These are phyloP conservation scores for Suillus paluster DNA, from an alignment of 768 basidiomycete species.

Conservation along the genomic window DNA sequence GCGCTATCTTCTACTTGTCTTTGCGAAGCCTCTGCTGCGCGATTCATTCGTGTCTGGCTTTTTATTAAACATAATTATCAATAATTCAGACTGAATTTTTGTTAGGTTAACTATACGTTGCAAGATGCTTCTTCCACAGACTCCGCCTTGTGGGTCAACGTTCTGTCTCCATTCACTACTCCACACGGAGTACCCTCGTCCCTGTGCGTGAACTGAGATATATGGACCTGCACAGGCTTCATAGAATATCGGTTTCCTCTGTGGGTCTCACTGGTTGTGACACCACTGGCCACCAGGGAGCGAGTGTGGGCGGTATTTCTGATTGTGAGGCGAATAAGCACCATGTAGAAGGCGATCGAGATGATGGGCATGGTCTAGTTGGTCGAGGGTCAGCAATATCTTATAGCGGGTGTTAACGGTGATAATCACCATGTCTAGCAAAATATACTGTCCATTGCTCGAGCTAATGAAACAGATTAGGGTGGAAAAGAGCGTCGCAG, in stretches of 20 bases:
- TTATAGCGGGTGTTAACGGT: not conserved
- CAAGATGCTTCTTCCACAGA: too few relatives aligned
- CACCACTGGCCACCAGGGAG: too few relatives aligned
- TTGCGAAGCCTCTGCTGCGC: conserved; percentile 31
- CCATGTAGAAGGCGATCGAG: conserved; percentile 16
- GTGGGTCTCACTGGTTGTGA: too few relatives aligned
- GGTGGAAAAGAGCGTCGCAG: not conserved
- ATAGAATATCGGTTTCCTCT: not conserved
- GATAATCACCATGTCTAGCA: not conserved
- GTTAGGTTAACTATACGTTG: not conserved
- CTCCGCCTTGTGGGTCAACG: too few relatives aligned
- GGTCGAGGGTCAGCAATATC: not conserved
- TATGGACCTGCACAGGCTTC: not conserved
- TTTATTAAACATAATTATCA: not conserved
- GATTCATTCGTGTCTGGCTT: conserved; percentile 5
- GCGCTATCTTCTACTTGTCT: conserved; percentile 20
- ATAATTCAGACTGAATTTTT: conserved; percentile 33
- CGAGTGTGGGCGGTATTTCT: not conserved
- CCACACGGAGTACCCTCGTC: too few relatives aligned
- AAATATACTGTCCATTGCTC: conserved; percentile 1
- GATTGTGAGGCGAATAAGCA: conserved; percentile 9
- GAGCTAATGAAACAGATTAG: conserved; percentile 1
- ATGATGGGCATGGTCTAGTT: conserved; percentile 2
- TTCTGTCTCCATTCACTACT: too few relatives aligned
- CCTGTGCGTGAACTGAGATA: not conserved